phyloP scores from a whole-genome alignment of 345 rosid genomes.

The Populus simonii region DNA sequence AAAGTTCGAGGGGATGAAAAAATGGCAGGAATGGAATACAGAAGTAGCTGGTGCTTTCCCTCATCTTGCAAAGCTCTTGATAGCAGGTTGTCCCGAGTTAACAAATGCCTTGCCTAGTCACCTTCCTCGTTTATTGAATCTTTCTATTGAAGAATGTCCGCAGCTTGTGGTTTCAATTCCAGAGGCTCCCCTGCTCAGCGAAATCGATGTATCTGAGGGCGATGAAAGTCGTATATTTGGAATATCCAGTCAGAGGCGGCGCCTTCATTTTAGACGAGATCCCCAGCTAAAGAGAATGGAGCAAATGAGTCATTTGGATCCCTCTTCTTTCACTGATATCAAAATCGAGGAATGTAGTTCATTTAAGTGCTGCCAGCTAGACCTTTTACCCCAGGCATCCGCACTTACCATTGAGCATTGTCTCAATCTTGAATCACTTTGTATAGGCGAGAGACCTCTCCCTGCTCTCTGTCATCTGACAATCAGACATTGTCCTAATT shows the following conservation, averaged over 20 bases:
- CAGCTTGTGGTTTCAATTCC: not conserved
- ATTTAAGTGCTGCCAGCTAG: conserved; percentile 8
- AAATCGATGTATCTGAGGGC: too few species aligned
- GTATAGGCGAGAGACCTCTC: too few species aligned
- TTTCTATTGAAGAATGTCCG: not conserved
- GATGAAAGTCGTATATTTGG: too few species aligned
- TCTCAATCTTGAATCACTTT: not conserved
- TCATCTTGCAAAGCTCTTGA: conserved; percentile 6
- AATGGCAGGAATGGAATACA: conserved; percentile 8
- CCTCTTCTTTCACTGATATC: not conserved
- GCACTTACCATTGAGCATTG: not conserved
- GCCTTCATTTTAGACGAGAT: too few species aligned
- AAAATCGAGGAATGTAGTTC: not conserved
- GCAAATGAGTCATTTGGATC: not conserved
- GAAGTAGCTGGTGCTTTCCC: not conserved
- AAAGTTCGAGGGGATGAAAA: not conserved
- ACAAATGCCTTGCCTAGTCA: not conserved
- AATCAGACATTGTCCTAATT: not conserved
- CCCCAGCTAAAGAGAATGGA: not conserved
- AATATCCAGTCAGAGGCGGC: too few species aligned
- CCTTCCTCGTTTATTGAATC: not conserved
- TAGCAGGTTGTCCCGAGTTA: not conserved
- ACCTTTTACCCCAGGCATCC: not conserved
- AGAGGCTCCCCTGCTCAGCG: not conserved
- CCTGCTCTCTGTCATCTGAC: not conserved